These are phyloP conservation scores for Apiotrichum veenhuisii DNA, from an alignment of 1,284 basidiomycete genomes.

Conservation along the genomic window DNA sequence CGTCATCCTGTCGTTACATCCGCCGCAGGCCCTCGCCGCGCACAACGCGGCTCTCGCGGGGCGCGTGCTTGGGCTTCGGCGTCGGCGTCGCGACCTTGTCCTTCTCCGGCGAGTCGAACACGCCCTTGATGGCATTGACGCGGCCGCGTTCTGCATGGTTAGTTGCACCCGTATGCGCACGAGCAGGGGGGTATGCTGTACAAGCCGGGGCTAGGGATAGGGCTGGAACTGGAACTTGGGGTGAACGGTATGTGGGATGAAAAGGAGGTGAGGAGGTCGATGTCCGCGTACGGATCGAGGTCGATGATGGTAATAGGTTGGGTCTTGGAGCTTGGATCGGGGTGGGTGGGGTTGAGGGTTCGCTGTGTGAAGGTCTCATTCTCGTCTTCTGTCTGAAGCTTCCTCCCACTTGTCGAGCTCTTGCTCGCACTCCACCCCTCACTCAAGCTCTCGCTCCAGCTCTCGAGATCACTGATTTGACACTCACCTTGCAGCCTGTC, in stretches of 20 bases:
- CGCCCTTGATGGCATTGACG: background rate
- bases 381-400: no score
- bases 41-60: background rate
- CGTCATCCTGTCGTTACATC: no score
- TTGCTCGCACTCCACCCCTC: no score
- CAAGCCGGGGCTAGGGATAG: background rate
- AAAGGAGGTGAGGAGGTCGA: background rate
- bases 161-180: background rate
- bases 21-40: background rate
- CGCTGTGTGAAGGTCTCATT: no score
- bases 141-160: background rate
- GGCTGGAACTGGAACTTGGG: background rate
- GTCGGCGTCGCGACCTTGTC: background rate
- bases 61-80: background rate
- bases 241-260: background rate
- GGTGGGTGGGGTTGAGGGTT: no score
- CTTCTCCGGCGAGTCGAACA: conserved; percentile 1
- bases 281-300: background rate
- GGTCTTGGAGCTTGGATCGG: no score
- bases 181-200: background rate
- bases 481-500: conserved; percentile 40
- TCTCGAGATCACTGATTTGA: no score
- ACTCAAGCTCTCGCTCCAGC: no score
- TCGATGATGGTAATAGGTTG: background rate
- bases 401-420: no score